Evolutionary conservation across 345 rosid species (phyloP).

Genomic region (Euphorbia peplus): DNA sequence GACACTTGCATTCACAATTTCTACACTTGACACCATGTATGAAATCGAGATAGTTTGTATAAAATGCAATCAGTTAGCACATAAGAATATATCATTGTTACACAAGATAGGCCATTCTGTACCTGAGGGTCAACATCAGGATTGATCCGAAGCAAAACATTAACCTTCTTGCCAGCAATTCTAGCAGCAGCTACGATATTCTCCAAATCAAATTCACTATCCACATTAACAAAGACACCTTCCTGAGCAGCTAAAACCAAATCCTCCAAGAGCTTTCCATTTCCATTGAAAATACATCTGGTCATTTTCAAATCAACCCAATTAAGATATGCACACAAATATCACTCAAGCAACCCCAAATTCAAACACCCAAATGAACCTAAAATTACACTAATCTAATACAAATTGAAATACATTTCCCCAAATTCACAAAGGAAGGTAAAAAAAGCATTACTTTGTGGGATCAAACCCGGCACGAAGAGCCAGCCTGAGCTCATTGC

Average conservation of each 20-base stretch:
- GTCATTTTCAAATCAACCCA: slow-evolving; percentile 7
- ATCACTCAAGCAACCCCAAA: neutral
- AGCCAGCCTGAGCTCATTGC: slow-evolving; percentile 92
- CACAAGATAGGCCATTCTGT: neutral
- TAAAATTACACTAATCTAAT: no score
- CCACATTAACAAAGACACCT: slow-evolving; percentile 94
- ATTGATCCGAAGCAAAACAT: slow-evolving; percentile 91
- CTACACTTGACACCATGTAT: neutral
- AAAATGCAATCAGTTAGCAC: neutral
- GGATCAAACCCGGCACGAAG: slow-evolving; percentile 89
- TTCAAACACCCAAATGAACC: neutral
- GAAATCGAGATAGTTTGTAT: neutral
- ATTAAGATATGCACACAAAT: no score
- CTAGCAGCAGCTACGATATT: slow-evolving; percentile 84
- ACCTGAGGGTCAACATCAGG: slow-evolving; percentile 99
- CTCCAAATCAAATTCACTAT: slow-evolving; percentile 92
- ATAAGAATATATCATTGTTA: neutral
- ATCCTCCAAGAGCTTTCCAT: slow-evolving; percentile 88
- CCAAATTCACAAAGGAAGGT: no score
- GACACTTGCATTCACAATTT: neutral
- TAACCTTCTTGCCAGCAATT: slow-evolving; percentile 80
- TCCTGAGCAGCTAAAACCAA: slow-evolving; percentile 88
- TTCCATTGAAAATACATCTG: slow-evolving; percentile 98
- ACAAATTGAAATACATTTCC: no score
- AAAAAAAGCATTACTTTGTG: slow-evolving; percentile 60